phyloP scores from a whole-genome alignment of 352 stramenopile species.

The Pythium rishiriense region DNA sequence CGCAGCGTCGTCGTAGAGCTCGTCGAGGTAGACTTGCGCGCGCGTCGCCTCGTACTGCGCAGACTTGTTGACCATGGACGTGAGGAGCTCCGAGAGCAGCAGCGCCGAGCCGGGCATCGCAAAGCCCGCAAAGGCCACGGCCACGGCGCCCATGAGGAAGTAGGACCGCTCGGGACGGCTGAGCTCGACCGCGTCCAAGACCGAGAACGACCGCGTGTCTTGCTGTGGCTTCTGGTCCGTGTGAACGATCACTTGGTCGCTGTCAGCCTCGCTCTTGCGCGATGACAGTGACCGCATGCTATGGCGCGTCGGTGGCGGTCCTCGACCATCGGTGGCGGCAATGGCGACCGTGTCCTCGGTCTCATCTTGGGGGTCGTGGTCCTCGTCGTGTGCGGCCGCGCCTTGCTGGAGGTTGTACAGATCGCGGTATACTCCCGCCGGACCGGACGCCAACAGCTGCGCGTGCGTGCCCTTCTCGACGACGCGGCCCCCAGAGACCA shows the following conservation, averaged over 20 bases:
- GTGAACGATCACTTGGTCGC: too few relatives aligned
- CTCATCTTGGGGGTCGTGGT: background rate
- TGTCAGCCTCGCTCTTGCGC: too few relatives aligned
- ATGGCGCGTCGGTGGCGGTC: too few relatives aligned
- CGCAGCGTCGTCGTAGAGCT: conserved; percentile 34
- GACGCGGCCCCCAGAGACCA: conserved; percentile 21
- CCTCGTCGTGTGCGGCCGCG: background rate
- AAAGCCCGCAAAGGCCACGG: conserved; percentile 10
- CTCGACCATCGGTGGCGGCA: too few relatives aligned
- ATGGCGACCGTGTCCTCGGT: background rate
- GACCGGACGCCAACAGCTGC: conserved; percentile 15
- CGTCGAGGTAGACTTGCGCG: conserved; percentile 23
- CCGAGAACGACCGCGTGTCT: background rate
- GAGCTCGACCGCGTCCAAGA: background rate
- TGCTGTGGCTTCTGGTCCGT: background rate
- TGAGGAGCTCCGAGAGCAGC: conserved; percentile 26
- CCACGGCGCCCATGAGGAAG: conserved; percentile 66
- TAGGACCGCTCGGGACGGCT: conserved; percentile 13
- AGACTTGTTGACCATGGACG: conserved; percentile 36
- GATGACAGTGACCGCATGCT: too few relatives aligned
- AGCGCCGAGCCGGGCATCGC: conserved; percentile 15
- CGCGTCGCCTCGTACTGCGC: conserved; percentile 28
- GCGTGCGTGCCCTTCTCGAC: conserved; percentile 25
- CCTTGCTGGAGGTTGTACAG: background rate
- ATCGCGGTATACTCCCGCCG: conserved; percentile 13